Evolutionary conservation across 176 grass and related monocot species (phyloP).

Genomic region (Oryza punctata): DNA sequence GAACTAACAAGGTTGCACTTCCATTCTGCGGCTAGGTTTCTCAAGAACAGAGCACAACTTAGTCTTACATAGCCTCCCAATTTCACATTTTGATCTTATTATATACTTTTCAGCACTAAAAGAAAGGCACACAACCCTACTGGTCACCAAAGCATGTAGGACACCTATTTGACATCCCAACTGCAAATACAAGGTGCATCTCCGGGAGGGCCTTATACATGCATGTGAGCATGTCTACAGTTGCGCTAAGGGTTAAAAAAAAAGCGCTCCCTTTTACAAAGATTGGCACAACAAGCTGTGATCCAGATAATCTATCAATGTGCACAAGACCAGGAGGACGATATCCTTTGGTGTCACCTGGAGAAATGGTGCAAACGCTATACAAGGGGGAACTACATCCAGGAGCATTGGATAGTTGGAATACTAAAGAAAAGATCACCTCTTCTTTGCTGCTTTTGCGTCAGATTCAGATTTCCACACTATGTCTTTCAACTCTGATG

Average conservation of each 20-base stretch:
- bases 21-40: not conserved
- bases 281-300: not conserved
- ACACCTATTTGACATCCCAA: constrained; percentile 24
- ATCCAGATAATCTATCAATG: not conserved
- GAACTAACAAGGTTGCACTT: not conserved
- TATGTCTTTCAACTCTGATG: constrained; percentile 81
- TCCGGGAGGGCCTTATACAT: constrained; percentile 45
- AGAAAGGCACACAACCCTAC: constrained; percentile 38
- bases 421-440: constrained; percentile 13
- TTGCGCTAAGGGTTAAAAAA: not conserved
- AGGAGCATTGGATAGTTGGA: not conserved
- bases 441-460: constrained; percentile 35
- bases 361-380: constrained; percentile 7
- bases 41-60: not conserved
- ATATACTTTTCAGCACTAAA: not conserved
- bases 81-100: not conserved
- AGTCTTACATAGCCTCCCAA: too few relatives aligned
- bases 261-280: not conserved
- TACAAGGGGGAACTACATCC: not conserved
- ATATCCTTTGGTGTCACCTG: constrained; percentile 23
- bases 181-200: constrained; percentile 1
- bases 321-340: not conserved
- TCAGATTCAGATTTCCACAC: constrained; percentile 93
- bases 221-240: not conserved
- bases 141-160: not conserved